phyloP scores from a whole-genome alignment of 2,329 filamentous ascomycete species.

The Aspergillus brasiliensis region DNA sequence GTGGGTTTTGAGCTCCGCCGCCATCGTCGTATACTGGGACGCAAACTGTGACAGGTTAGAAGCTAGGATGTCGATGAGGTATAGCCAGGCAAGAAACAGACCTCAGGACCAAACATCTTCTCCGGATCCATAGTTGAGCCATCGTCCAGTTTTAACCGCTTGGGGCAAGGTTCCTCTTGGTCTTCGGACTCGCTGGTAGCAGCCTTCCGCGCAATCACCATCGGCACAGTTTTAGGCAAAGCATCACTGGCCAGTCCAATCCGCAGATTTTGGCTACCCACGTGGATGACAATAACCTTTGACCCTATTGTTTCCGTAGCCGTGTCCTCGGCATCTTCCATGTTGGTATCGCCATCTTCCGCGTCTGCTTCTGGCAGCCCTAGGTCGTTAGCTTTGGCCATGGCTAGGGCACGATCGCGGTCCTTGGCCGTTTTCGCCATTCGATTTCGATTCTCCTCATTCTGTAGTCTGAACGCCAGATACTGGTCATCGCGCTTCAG shows the following conservation, averaged over 20 bases:
- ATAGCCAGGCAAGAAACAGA: conserved; percentile 44
- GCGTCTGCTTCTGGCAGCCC: conserved; percentile 54
- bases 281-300: conserved; percentile 91
- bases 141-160: conserved; percentile 62
- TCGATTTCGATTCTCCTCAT: conserved; percentile 80
- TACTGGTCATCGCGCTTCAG: conserved; percentile 98
- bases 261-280: conserved; percentile 91
- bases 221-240: conserved; percentile 88
- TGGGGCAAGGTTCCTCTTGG: conserved; percentile 75
- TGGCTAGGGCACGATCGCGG: conserved; percentile 79
- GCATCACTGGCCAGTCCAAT: conserved; percentile 96
- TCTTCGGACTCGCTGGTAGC: conserved; percentile 79
- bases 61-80: neutral
- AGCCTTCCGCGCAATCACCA: conserved; percentile 82
- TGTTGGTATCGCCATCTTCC: conserved; percentile 56
- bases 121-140: conserved; percentile 59
- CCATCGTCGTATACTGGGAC: conserved; percentile 75
- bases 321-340: conserved; percentile 58
- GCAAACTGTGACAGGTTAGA: conserved; percentile 50
- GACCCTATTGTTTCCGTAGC: conserved; percentile 70
- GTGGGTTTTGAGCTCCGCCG: conserved; percentile 79
- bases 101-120: conserved; percentile 84
- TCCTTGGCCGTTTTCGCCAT: conserved; percentile 87
- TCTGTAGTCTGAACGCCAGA: conserved; percentile 82
- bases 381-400: conserved; percentile 68